phyloP scores from a whole-genome alignment of 2,329 filamentous ascomycete genomes.

The Colletotrichum sp. region DNA sequence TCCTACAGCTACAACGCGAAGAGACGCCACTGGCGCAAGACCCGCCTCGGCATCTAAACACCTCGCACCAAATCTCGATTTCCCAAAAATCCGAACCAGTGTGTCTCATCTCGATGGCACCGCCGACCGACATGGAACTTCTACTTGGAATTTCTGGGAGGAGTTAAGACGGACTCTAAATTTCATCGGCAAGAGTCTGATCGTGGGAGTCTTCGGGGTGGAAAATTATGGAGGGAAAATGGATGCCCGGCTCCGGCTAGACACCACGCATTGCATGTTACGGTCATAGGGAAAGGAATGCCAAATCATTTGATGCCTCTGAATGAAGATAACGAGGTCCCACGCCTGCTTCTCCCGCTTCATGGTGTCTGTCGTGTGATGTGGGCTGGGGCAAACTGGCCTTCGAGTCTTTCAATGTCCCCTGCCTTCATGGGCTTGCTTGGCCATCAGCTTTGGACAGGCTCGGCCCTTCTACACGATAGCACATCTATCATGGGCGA shows the following conservation, averaged over 20 bases:
- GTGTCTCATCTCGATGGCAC: slow-evolving; percentile 23
- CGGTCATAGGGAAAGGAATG: slow-evolving; percentile 53
- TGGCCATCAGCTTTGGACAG: background rate
- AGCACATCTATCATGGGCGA: background rate
- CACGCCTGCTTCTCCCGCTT: background rate
- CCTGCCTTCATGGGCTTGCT: background rate
- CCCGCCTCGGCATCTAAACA: slow-evolving; percentile 95
- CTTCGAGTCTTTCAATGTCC: background rate
- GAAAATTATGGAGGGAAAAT: slow-evolving; percentile 22
- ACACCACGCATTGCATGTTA: slow-evolving; percentile 46
- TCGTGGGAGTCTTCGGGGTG: slow-evolving; percentile 27
- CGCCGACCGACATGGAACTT: slow-evolving; percentile 19
- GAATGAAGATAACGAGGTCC: slow-evolving; percentile 17
- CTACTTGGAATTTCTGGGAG: slow-evolving; percentile 20
- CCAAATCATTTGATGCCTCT: slow-evolving; percentile 30
- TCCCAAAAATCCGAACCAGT: slow-evolving; percentile 25
- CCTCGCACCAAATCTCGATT: slow-evolving; percentile 49
- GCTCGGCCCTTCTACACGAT: background rate
- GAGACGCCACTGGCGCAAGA: slow-evolving; percentile 99
- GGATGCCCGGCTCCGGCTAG: slow-evolving; percentile 27
- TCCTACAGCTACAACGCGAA: slow-evolving; percentile 95
- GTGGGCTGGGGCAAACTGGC: background rate
- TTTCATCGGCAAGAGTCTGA: slow-evolving; percentile 18
- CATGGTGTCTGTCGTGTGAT: background rate
- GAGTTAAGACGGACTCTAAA: slow-evolving; percentile 11